Base-by-base conservation (phyloP, 306 rosid genomes). In the Cucurbita argyrosperma region DNA sequence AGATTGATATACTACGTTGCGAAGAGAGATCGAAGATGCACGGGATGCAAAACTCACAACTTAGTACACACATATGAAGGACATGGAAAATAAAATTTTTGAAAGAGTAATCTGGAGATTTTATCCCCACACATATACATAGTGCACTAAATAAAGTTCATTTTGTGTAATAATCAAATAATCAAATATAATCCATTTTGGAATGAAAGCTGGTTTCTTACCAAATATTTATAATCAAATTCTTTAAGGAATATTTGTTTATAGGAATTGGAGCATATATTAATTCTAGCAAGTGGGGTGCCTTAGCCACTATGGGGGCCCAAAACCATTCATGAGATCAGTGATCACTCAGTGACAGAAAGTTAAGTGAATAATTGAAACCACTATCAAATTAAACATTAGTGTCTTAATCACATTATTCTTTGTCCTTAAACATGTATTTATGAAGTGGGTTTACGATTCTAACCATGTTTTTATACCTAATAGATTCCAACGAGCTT, bases 321-420 rank as follows among this genome's bases (percentile, higher is more conserved):
- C 74, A 70, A 1, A 1, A 15, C 59, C 8, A 69, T 49, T 46
- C 72, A 66, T n/a, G 55, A 66, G 72, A 45, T 49, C 54, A 66
- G 42, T 8, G 16, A 66, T 66, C 72, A 66, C 72, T 66, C 10
- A 45, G 26, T 45, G 54, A 66, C 72, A 66, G 54, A 66, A 21
- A 56, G 76, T 54, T 55, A 56, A 69, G 5, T 58, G 65, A 73
- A 73, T 73, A 54, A 73, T 73, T 57, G 76, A 42, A 73, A 58
- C 54, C 76, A 73, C 76, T 56, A 73, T 73, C 65, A 73, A 56
- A 53, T 73, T 38, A 73, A 72, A 43, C 55, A 56, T 73, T 43
- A 66, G 72, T 43, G 56, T 73, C 76, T 73, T 42, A 55, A 30
- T 49, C 58, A 39, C 76, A 19, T 15, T 57, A 73, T 54, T 73